Conservation (phyloP, 148 eudicot genomes). For the Drosera capensis region DNA sequence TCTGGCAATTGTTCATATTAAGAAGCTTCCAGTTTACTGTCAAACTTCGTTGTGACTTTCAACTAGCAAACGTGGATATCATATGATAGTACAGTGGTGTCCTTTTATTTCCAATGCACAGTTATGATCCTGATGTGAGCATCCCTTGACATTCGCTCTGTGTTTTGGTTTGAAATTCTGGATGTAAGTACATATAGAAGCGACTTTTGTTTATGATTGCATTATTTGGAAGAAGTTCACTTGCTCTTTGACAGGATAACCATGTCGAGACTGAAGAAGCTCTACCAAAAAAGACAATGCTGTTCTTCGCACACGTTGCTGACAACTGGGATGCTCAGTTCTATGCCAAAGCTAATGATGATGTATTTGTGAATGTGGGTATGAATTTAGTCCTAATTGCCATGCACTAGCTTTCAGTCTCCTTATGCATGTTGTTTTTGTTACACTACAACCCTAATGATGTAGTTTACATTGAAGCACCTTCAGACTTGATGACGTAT, state of each 20-base stretch:
- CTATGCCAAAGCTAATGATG: slow-evolving; percentile 74
- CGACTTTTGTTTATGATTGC: slow-evolving; percentile 1
- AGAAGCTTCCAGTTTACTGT: background rate
- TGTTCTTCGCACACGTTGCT: slow-evolving; percentile 72
- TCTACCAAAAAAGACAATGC: slow-evolving; percentile 56
- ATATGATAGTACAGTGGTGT: too few species aligned
- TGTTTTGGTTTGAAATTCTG: background rate
- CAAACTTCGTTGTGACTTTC: too few species aligned
- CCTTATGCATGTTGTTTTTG: background rate
- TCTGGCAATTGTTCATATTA: background rate
- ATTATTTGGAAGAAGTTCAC: slow-evolving; percentile 2
- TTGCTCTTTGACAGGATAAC: slow-evolving; percentile 31
- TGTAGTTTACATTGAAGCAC: background rate
- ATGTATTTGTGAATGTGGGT: slow-evolving; percentile 77
- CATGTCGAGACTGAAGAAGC: slow-evolving; percentile 66
- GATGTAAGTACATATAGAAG: background rate
- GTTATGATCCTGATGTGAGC: too few species aligned
- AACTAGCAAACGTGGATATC: too few species aligned
- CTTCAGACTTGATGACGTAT: background rate
- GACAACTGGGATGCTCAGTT: slow-evolving; percentile 69
- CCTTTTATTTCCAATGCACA: too few species aligned
- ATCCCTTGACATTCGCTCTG: too few species aligned
- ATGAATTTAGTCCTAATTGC: slow-evolving; percentile 8
- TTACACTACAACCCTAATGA: background rate
- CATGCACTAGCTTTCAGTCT: too few species aligned